Percentiles rank a stretch among this genome's conserved stretches.
These are phyloP conservation scores for Nakazawaea laoshanensis DNA, from an alignment of 805 yeast genomes.

Conservation along the genomic window DNA sequence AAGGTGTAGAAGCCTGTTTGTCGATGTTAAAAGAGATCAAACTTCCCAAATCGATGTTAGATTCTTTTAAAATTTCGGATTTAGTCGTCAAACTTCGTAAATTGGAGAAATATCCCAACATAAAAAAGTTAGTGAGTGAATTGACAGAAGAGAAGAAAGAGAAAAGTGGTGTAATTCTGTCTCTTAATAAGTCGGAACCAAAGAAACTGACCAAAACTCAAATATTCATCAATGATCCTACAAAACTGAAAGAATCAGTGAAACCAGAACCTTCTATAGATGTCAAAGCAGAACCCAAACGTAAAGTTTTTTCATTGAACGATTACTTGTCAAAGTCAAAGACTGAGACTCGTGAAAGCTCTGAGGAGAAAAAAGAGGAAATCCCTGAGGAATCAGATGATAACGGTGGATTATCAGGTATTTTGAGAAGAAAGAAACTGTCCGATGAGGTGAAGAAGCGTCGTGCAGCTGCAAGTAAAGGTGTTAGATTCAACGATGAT, in stretches of 20 bases:
- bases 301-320: conserved; percentile 1
- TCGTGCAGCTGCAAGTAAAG: conserved; percentile 5
- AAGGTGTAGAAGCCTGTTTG: conserved; percentile 4
- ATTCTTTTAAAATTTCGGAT: conserved; percentile 5
- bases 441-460: not conserved
- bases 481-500: conserved; percentile 9
- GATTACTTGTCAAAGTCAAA: not conserved
- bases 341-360: not conserved
- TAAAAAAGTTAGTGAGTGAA: conserved; percentile 5
- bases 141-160: not conserved
- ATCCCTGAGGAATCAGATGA: not conserved
- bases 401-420: conserved; percentile 4
- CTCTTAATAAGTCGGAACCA: not conserved
- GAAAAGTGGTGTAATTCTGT: not conserved
- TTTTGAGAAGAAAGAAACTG: conserved; percentile 2
- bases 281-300: not conserved
- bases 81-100: conserved; percentile 1
- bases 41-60: not conserved
- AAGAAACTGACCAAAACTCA: conserved; percentile 1
- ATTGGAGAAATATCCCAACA: conserved; percentile 2
- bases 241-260: not conserved
- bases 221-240: conserved; percentile 7
- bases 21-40: conserved; percentile 1
- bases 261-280: not conserved
- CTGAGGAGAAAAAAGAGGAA: not conserved